phyloP scores from a whole-genome alignment of 2,329 filamentous ascomycete species.

The Neofusicoccum ribis region DNA sequence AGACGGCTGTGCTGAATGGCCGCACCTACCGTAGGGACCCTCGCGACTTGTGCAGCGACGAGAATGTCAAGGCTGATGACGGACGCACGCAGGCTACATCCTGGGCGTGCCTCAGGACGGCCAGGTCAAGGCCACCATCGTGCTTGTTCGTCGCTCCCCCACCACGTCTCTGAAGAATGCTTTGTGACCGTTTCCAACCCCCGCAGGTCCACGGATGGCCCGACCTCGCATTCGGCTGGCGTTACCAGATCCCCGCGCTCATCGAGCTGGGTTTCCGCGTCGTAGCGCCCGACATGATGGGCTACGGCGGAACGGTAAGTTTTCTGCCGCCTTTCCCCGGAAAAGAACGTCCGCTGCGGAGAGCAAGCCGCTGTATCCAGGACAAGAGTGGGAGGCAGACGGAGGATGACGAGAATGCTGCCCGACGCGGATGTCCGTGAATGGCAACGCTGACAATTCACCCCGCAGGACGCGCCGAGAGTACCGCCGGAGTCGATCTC shows the following conservation, averaged over 20 bases:
- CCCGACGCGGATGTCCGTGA: background rate
- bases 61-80: background rate
- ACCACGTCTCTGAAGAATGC: too few relatives aligned
- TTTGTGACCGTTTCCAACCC: background rate
- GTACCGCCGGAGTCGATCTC: constrained; percentile 61
- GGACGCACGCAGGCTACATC: constrained; percentile 45
- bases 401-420: background rate
- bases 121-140: constrained; percentile 53
- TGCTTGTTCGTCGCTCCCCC: constrained; percentile 46
- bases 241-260: constrained; percentile 80
- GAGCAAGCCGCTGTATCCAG: background rate
- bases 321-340: background rate
- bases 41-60: constrained; percentile 29
- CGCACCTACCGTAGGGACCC: constrained; percentile 59
- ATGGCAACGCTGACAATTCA: background rate
- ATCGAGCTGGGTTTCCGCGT: constrained; percentile 72
- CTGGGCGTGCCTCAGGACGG: constrained; percentile 48
- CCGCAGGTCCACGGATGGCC: constrained; percentile 74
- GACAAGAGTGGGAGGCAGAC: background rate
- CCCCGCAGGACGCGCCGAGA: constrained; percentile 41
- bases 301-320: constrained; percentile 73
- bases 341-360: background rate
- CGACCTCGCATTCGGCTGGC: constrained; percentile 82
- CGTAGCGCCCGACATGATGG: constrained; percentile 81
- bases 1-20: constrained; percentile 64